Conservation (phyloP, 345 rosid species). For the Melaleuca quinquenervia region DNA sequence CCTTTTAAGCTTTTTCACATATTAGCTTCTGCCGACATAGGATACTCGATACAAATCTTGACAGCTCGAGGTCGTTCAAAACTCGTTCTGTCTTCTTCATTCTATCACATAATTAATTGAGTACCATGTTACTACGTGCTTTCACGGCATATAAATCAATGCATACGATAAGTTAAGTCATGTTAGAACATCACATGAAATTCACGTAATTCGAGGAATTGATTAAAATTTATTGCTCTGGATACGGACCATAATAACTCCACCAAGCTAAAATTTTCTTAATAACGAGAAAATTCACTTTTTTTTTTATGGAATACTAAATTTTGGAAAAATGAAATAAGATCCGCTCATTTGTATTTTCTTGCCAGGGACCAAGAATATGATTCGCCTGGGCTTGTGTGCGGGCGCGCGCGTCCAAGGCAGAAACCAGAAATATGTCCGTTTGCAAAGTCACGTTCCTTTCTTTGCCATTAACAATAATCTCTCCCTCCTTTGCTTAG, state of each 20-base stretch:
- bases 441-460: neutral
- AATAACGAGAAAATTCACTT: neutral
- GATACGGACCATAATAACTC: neutral
- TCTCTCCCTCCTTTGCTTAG: neutral
- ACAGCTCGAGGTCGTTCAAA: neutral
- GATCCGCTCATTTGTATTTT: neutral
- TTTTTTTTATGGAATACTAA: too few relatives aligned
- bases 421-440: neutral
- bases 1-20: neutral
- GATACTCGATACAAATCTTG: neutral
- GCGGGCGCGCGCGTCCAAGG: neutral
- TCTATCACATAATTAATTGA: too few relatives aligned
- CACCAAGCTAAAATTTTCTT: neutral
- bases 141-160: neutral
- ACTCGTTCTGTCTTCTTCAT: neutral
- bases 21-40: accelerated
- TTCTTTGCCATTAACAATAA: too few relatives aligned
- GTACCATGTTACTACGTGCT: too few relatives aligned
- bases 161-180: neutral
- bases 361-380: neutral
- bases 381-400: neutral
- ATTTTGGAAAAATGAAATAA: neutral
- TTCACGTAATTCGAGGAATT: neutral
- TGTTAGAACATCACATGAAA: neutral
- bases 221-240: neutral